Evolutionary conservation across 805 yeast genomes (phyloP), one percentile per base, ranked within the genome.

Genomic region (Candida jianshihensis): DNA sequence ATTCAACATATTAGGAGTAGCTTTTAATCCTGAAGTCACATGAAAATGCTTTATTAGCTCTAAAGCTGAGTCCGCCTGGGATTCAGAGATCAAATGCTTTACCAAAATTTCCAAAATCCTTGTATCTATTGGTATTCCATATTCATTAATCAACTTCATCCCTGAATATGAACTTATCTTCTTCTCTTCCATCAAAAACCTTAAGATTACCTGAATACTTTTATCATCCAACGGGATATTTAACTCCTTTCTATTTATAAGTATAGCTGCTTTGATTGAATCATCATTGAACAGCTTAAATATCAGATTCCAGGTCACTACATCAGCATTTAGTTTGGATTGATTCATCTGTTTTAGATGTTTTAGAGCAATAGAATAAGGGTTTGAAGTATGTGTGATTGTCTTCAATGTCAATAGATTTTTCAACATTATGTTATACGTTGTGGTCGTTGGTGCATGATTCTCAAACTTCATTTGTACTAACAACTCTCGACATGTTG

Each of bases 401-500:
- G 51, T 48, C 14, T 57, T 53, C 21, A 53, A 49, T 7, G 48
- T 49, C 4, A 56, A 22, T 8, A 66, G 32, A 16, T 53, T 56
- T 12, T 52, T 44, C 9, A 69, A 32, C 50, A 69, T 44, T 12
- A 61, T 41, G 43, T 68, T 68, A 36, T 59, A 64, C 1, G 71
- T 67, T 3, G 49, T 53, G 4, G 64, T 53, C 39, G 63, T 60
- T 14, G 68, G 68, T 8, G 30, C 24, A 12, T 57, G 35, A 2
- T 52, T 47, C 38, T 58, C 63, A 3, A 53, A 34, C 27, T 52
- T 56, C 70, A 71, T 65, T 42, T 68, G 69, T 1, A 56, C 53
- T 26, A 68, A 51, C 4, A 64, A 46, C 33, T 63, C 66, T 30
- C 64, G 54, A 41, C 70, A 60, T 3, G 66, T 54, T 1, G 65